phyloP scores from a whole-genome alignment of 148 eudicot genomes.

The Hydrangea macrophylla region DNA sequence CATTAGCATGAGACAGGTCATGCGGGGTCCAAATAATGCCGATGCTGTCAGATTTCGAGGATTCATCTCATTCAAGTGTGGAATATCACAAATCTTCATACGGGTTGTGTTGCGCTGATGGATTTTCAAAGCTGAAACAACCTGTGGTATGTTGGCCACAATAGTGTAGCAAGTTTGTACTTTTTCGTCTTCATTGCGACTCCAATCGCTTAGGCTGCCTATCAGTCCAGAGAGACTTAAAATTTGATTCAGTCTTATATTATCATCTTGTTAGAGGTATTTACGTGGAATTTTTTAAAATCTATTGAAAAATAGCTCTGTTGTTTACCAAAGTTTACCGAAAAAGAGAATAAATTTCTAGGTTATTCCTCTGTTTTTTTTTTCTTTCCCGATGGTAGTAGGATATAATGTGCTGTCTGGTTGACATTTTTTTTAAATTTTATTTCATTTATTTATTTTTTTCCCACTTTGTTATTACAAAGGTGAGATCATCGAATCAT shows the following conservation, averaged over 20 bases:
- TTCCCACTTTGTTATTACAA: no score
- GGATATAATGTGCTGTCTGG: no score
- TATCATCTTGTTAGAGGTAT: neutral
- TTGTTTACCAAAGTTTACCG: neutral
- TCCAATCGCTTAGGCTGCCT: neutral
- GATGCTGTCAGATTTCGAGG: conserved; percentile 19
- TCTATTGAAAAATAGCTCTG: neutral
- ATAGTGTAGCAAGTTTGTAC: neutral
- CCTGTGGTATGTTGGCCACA: conserved; percentile 7
- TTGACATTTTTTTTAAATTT: no score
- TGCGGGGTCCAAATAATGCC: conserved; percentile 27
- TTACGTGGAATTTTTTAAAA: neutral
- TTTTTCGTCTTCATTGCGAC: neutral
- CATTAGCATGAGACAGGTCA: conserved; percentile 35
- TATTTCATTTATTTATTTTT: no score
- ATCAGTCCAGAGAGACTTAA: neutral
- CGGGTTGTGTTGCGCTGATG: conserved; percentile 16
- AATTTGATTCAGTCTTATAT: neutral
- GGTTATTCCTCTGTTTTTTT: no score
- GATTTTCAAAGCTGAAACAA: conserved; percentile 11
- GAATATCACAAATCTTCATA: conserved; percentile 6
- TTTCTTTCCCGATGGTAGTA: no score
- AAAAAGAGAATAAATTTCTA: neutral
- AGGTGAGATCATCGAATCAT: no score
- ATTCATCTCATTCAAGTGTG: conserved; percentile 13